A percentile compares a stretch with the other conserved stretches of the same genome.
phyloP scores from a whole-genome alignment of 208 protist species.

The Leishmania major region DNA sequence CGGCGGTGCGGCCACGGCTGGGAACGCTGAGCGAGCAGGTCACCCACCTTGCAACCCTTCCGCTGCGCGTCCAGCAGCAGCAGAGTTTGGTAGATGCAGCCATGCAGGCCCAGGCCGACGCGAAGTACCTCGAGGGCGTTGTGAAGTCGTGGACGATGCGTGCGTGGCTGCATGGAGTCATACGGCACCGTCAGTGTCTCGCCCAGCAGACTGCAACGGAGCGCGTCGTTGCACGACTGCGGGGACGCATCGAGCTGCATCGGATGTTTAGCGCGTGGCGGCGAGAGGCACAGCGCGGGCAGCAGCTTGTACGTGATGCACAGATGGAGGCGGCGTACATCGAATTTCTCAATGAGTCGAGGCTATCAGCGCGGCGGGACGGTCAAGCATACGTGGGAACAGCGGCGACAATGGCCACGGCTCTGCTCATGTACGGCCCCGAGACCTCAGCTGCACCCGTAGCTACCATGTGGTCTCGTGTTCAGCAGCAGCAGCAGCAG shows the following conservation, averaged over 20 bases:
- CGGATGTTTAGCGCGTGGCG: slow-evolving; percentile 63
- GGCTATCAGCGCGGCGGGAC: slow-evolving; percentile 37
- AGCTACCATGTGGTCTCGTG: not conserved
- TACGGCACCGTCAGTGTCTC: slow-evolving; percentile 18
- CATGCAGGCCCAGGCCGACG: slow-evolving; percentile 54
- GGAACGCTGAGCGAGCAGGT: slow-evolving; percentile 77
- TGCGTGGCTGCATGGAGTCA: slow-evolving; percentile 57
- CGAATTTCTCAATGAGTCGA: slow-evolving; percentile 52
- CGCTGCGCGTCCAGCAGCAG: slow-evolving; percentile 45
- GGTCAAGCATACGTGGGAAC: slow-evolving; percentile 19
- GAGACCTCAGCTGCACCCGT: not conserved
- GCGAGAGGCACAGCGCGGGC: slow-evolving; percentile 34
- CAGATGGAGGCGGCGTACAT: slow-evolving; percentile 55
- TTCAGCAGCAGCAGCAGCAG: not conserved
- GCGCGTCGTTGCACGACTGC: slow-evolving; percentile 29
- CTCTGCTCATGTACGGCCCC: not conserved
- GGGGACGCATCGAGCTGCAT: slow-evolving; percentile 34
- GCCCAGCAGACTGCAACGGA: slow-evolving; percentile 10
- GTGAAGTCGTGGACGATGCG: slow-evolving; percentile 77
- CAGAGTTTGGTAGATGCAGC: slow-evolving; percentile 27
- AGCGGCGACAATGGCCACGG: not conserved
- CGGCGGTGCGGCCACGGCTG: slow-evolving; percentile 43
- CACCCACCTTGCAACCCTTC: slow-evolving; percentile 55
- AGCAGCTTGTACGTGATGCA: slow-evolving; percentile 30
- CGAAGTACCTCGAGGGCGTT: slow-evolving; percentile 58